Evolutionary conservation across 352 stramenopile genomes (phyloP), one percentile per base, ranked within the genome.

Genomic region (Blastocystis sp.): DNA sequence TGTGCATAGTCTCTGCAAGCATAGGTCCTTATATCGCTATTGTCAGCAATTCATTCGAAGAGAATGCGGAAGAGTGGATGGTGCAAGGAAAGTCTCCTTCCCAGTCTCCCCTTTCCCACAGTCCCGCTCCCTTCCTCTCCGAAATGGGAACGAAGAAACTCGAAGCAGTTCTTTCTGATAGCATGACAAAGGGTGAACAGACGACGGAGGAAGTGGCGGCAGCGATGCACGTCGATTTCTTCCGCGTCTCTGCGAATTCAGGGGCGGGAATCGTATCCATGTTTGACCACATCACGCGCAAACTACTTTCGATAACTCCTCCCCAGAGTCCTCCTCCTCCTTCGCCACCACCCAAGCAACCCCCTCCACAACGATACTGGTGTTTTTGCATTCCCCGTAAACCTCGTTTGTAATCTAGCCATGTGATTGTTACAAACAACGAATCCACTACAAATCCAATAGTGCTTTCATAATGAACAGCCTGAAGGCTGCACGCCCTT

Each of bases 11-110:
- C 11, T 21, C 14, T 46, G 14, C 36, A 11, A 71, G 4, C n/a
- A 4, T 71, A 71, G 59, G 7, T 71, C 59, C 59, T 9, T 71
- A 71, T 29, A 71, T 71, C 32, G 59, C 59, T 36, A 11, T 71
- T 44, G 59, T 71, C 7, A 44, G 59, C 0, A 71, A 71, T 44
- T 44, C 16, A 11, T 71, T 71, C 38, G 32, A 38, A 44, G 18
- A 16, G n/a, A 24, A 48, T 11, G 59, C 18, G 7, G 14, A 24
- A 24, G 54, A 64, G 7, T 54, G 46, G 11, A 21, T 54, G 46
- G 21, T 21, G 11, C 11, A 54, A 21, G 21, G 29, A 8, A 18
- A 7, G 21, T 64, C 54, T 64, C 21, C 6, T 36, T 8, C 54
- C 9, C 21, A 36, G 4, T 64, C 54, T 64, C 54, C 54, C 6